Evolutionary conservation across 108 stramenopile genomes (phyloP), one percentile per base, ranked within the genome.

Genomic region (Schizochytrium sp.): DNA sequence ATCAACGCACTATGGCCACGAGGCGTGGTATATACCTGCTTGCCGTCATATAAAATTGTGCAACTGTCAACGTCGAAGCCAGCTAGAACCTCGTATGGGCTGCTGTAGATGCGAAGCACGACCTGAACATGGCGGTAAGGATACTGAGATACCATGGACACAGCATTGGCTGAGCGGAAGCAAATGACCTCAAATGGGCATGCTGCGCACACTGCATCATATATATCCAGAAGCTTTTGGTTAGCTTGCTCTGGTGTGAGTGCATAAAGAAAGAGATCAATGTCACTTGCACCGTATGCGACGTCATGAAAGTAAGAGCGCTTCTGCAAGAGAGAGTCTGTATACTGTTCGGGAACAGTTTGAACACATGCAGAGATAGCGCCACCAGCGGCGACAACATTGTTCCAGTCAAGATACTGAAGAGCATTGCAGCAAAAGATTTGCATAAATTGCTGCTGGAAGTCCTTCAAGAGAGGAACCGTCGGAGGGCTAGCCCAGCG

Each of bases 61-160:
- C 92, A 93, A 28, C 92, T 53, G 56, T 93, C 93, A 5, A 93
- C 88, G 88, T 93, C 93, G 47, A 93, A 93, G 55, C 93, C 93
- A 73, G 90, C 89, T 2, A 93, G 90, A 3, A 93, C 88, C 91
- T 93, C 93, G 41, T 91, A 76, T 41, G 91, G 89, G 12, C 90
- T 89, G 56, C 90, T 92, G 92, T 93, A 93, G 57, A 93, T 57
- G 49, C 93, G 47, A 3, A 93, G 88, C 28, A 93, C 91, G 60
- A 93, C 90, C 88, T 93, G 93, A 0, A 93, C 72, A 47, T 92
- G 92, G 38, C 93, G 93, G 88, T 69, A 90, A 46, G 92, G 92
- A 88, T 91, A 93, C 87, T 93, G 91, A 5, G 90, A 90, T 15
- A 92, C 91, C 53, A 93, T 61, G 41, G 93, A 92, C 42, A 93